These are phyloP conservation scores for Eucalyptus sp. DNA, from an alignment of 345 rosid genomes.

Conservation along the genomic window DNA sequence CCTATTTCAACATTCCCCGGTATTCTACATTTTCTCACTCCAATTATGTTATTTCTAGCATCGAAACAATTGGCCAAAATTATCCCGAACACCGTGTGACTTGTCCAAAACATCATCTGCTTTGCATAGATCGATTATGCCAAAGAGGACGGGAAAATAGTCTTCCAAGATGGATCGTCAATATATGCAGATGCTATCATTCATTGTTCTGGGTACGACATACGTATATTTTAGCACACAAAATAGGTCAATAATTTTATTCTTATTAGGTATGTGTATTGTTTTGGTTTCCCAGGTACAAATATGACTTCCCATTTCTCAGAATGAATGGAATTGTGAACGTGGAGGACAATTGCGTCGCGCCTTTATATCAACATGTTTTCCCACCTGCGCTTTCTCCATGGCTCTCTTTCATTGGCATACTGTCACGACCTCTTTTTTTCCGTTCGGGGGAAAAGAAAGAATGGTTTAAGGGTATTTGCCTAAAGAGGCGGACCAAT, in stretches of 20 bases:
- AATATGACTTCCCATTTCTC: background rate
- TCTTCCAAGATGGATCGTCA: background rate
- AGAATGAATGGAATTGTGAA: background rate
- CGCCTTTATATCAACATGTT: conserved; percentile 1
- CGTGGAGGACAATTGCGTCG: conserved; percentile 3
- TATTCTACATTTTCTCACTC: background rate
- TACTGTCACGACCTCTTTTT: too few species aligned
- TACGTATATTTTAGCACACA: background rate
- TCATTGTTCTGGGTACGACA: background rate
- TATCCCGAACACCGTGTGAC: background rate
- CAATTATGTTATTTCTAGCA: background rate
- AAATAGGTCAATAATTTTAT: background rate
- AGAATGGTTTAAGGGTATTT: too few species aligned
- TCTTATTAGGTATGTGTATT: background rate
- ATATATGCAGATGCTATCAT: background rate
- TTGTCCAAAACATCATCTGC: background rate
- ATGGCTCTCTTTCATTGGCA: background rate
- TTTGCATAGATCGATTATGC: background rate
- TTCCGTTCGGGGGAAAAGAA: too few species aligned
- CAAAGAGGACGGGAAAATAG: background rate
- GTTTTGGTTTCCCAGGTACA: background rate
- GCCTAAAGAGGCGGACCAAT: too few species aligned
- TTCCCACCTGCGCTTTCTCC: background rate
- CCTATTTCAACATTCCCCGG: background rate
- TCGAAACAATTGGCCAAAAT: background rate